A percentile compares a stretch with the other conserved stretches of the same genome.
Conservation (phyloP, 2,329 filamentous ascomycete species). For the Ophiocordyceps unilateralis region DNA sequence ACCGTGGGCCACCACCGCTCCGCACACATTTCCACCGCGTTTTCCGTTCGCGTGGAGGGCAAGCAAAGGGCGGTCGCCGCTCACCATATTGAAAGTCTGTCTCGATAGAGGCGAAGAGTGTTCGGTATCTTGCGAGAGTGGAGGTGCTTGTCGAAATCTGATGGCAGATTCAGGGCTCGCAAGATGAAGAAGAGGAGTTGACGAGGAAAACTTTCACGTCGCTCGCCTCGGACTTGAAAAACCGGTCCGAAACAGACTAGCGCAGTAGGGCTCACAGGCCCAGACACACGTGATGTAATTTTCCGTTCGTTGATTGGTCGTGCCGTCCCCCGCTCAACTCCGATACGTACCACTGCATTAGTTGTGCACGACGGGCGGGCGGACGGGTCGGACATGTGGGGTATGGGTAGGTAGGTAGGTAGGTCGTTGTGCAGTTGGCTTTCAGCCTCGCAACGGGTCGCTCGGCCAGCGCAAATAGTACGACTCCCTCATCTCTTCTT, state of each 20-base stretch:
- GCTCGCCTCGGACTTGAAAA: conserved; percentile 18
- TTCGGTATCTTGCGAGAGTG: conserved; percentile 28
- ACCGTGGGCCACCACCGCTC: neutral
- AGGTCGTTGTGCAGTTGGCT: conserved; percentile 3
- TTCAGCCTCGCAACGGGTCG: neutral
- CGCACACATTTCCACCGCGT: conserved; percentile 5
- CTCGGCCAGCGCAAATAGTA: no score
- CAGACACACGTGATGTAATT: conserved; percentile 18
- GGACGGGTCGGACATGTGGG: no score
- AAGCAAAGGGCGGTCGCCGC: conserved; percentile 15
- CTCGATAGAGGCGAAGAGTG: conserved; percentile 17
- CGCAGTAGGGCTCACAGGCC: conserved; percentile 19
- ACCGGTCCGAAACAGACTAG: conserved; percentile 20
- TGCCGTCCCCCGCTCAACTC: neutral
- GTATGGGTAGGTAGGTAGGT: neutral
- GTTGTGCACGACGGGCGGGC: conserved; percentile 2
- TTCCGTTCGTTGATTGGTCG: conserved; percentile 4
- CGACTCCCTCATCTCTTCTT: no score
- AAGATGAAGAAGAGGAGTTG: conserved; percentile 27
- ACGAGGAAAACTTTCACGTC: conserved; percentile 29
- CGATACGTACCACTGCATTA: conserved; percentile 1
- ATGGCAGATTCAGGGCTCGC: conserved; percentile 36
- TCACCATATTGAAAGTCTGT: conserved; percentile 55
- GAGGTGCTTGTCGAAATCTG: conserved; percentile 35
- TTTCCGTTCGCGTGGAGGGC: conserved; percentile 3